Base-by-base conservation (phyloP, 2,329 filamentous ascomycete species). In the Metarhizium guizhouense region DNA sequence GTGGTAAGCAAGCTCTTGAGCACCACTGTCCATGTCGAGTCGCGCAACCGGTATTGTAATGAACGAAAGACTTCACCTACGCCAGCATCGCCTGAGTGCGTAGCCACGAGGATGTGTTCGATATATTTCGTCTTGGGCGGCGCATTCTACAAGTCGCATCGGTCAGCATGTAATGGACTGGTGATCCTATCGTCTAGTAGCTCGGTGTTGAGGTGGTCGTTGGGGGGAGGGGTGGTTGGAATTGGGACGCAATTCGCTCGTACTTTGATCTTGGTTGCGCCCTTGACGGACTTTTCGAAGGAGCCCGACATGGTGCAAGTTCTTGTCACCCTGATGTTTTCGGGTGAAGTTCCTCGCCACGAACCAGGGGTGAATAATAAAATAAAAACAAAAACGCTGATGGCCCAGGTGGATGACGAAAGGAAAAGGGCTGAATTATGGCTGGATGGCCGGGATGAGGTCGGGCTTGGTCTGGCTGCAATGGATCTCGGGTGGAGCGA, bases 111-210 rank as follows among this genome's bases (percentile, higher is more conserved):
- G 68, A 99, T 96, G 70, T 96, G 91, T 72, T 99, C 94, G 76
- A 99, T 95, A 76, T 97, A 99, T 75, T 99, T 99, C 56, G 93
- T 94, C 77, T 99, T 99, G 53, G 94, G 94, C 59, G 94, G 90
- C 63, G 94, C 94, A 74, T 92, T 88, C 90, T 95, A 51, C 16
- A 47, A 20, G 2, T n/a, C 14, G 25, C 30, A 14, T 18, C 18
- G 51, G 50, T 49, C 18, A 43, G 52, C 10, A 48, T 42, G 18
- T 16, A 3, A 16, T 8, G 42, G 16, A 6, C 38, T 14, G 38
- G 13, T 40, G 38, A 11, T n/a, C 14, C 13, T 11, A 40, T 40
- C 4, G 42, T 45, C 42, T 45, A 18, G 42, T 6, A 8, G n/a
- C 42, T 20, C 16, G n/a, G 42, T 20, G 42, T 4, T 16, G 7